phyloP scores from a whole-genome alignment of 164 flowering plant genomes.

The Piper betle region DNA sequence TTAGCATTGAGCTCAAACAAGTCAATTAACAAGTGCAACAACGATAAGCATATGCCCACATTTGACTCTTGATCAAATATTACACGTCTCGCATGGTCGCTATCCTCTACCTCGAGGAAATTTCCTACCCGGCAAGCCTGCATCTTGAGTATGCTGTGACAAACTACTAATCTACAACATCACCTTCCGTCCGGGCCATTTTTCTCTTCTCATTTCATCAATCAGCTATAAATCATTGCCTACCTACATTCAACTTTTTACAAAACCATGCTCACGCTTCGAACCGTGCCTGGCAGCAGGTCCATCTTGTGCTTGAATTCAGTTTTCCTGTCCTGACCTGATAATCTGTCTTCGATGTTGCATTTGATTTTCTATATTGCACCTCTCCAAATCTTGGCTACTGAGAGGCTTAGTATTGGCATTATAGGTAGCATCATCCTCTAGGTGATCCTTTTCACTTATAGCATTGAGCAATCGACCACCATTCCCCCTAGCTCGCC shows the following conservation, averaged over 20 bases:
- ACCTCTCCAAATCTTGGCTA: constrained; percentile 25
- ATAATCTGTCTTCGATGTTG: constrained; percentile 4
- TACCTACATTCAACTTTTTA: neutral
- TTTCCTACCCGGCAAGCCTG: neutral
- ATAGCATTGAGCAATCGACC: constrained; percentile 68
- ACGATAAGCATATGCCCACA: too few species aligned
- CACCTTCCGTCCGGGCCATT: neutral
- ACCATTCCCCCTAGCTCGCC: constrained; percentile 58
- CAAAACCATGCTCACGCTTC: neutral
- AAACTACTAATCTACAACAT: neutral
- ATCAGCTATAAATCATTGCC: neutral
- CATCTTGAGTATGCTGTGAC: neutral
- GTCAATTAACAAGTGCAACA: too few species aligned
- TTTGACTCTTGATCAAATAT: too few species aligned
- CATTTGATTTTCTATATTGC: neutral
- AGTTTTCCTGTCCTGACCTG: constrained; percentile 13
- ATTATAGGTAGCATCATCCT: constrained; percentile 17
- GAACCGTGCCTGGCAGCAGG: neutral
- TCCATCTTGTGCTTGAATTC: neutral
- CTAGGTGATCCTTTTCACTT: constrained; percentile 24
- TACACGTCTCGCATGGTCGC: too few species aligned
- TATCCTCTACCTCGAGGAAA: too few species aligned
- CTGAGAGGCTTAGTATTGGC: constrained; percentile 27
- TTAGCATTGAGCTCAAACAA: too few species aligned
- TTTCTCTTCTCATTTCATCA: neutral